A percentile compares a stretch with the other conserved stretches of the same genome.
phyloP scores from a whole-genome alignment of 1,284 basidiomycete species.

The Tilletiopsis washingtonensis region DNA sequence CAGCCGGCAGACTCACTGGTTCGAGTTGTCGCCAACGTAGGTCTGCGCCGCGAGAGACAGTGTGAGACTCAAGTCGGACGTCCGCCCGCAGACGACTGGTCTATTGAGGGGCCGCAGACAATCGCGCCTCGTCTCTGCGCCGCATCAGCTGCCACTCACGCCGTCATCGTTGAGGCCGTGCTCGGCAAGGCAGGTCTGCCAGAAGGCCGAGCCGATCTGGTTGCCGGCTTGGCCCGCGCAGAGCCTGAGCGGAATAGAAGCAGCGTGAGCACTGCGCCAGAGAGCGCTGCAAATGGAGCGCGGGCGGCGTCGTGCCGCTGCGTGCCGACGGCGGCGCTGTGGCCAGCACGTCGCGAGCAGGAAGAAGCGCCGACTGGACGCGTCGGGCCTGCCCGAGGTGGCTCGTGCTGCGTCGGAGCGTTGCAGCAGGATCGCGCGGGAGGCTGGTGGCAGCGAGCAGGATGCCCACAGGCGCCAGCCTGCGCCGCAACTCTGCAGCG shows the following conservation, averaged over 20 bases:
- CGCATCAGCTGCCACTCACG: slow-evolving; percentile 17
- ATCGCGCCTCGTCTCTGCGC: too few species aligned
- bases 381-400: too few species aligned
- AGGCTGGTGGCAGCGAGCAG: too few species aligned
- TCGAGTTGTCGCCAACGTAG: slow-evolving; percentile 39
- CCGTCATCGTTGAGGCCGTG: slow-evolving; percentile 46
- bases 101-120: too few species aligned
- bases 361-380: not conserved
- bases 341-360: not conserved
- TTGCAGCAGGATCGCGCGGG: too few species aligned
- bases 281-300: too few species aligned
- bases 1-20: too few species aligned
- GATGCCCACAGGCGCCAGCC: not conserved
- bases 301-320: not conserved
- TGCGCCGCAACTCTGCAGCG: not conserved
- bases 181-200: slow-evolving; percentile 44
- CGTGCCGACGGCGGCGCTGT: not conserved
- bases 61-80: too few species aligned
- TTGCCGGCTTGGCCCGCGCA: slow-evolving; percentile 57
- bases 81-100: too few species aligned
- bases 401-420: too few species aligned
- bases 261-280: not conserved
- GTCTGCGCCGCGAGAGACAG: slow-evolving; percentile 16
- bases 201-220: slow-evolving; percentile 52
- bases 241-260: slow-evolving; percentile 15